Base-by-base conservation (phyloP, 1,139 yeast genomes). In the Taphrina communis region DNA sequence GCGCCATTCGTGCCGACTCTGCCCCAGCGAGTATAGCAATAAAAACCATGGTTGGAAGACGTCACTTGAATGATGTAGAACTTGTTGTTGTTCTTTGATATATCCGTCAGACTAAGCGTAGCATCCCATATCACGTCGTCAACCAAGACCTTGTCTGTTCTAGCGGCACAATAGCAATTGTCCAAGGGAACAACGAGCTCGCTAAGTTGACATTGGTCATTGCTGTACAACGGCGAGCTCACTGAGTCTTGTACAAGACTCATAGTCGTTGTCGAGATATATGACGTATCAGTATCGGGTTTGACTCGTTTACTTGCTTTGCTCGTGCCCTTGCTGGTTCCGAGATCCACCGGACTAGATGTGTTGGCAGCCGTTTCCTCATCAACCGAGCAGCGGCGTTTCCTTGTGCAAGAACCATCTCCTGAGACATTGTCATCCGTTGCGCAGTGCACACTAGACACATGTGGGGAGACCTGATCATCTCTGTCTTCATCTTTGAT, bases 1-100 rank as follows among this genome's bases (percentile, higher is more conserved):
- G 52, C 50, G 8, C 66, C 66, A 8, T 11, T 19, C 19, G 48
- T 52, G 42, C 66, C 66, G 25, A 61, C 59, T n/a, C 66, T 39
- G 19, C 66, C 66, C 59, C 58, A 61, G 17, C 66, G 58, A 9
- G 58, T 51, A 25, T 39, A 61, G 53, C 56, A 42, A 36, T 41
- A 39, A 17, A 17, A 52, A 31, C 39, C 50, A 21, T 51, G 56
- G 9, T 9, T 25, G 6, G 57, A 25, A 19, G 51, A 14, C 36
- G 56, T 61, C 46, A 61, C 35, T 35, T 61, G 66, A 5, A 61
- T 51, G 9, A 42, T 36, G 52, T 61, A 61, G 42, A 51, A 61
- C 52, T 61, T 61, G 66, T 61, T 61, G 51, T 44, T 52, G 38
- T 61, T 61, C 60, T 55, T 55, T 11, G 4, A 8, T 11, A 55